Percentiles rank a stretch among this genome's conserved stretches.
Conservation (phyloP, 352 stramenopile species). For the Phytophthora idaei region DNA sequence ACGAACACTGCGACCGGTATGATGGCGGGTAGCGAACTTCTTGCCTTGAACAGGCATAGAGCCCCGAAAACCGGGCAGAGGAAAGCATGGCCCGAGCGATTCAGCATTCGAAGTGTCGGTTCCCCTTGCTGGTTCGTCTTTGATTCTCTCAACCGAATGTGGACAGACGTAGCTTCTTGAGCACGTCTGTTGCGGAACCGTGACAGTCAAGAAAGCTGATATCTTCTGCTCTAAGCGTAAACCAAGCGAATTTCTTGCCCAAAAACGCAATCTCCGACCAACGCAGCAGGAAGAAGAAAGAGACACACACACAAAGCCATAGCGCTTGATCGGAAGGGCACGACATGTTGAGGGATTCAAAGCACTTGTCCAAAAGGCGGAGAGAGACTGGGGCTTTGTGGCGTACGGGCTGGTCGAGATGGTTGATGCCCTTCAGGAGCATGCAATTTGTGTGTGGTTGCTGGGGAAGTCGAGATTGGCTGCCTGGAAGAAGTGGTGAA, state of each 20-base stretch:
- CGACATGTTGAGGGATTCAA: not conserved
- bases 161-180: not conserved
- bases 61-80: not conserved
- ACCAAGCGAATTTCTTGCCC: constrained; percentile 9
- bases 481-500: not conserved
- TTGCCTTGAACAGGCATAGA: not conserved
- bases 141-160: not conserved
- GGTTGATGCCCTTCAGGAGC: not conserved
- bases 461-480: not conserved
- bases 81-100: not conserved
- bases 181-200: not conserved
- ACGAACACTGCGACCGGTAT: not conserved
- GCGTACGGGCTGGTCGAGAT: not conserved
- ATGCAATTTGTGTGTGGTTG: constrained; percentile 1
- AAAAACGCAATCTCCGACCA: constrained; percentile 4
- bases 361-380: not conserved
- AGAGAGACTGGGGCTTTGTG: not conserved
- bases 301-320: constrained; percentile 4
- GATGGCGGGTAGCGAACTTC: not conserved
- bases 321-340: constrained; percentile 7
- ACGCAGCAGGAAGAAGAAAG: constrained; percentile 10
- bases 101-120: not conserved
- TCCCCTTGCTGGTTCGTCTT: not conserved
- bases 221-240: constrained; percentile 5
- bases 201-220: not conserved